Evolutionary conservation across 805 yeast genomes (phyloP), one percentile per base, ranked within the genome.

Genomic region (Candida sithepensis): DNA sequence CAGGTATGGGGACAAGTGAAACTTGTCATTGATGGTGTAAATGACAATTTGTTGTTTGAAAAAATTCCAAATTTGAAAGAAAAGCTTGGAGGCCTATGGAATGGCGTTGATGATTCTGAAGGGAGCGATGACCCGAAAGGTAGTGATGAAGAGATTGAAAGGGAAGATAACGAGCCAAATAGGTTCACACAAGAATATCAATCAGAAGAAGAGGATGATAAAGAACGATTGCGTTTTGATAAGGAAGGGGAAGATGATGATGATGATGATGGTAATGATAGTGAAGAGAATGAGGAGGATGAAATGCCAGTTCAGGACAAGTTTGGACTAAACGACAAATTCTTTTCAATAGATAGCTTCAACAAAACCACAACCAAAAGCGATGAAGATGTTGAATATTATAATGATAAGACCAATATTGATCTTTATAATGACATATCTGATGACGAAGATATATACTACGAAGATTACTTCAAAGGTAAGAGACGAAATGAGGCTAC

Each of bases 1-100:
- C 98, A 92, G 63, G 90, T 94, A 0, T 92, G 92, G 89, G 96
- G 92, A 47, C 98, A 92, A 67, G 84, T 88, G 2, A 88, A 87
- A 65, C 77, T 92, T 69, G 84, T 92, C 18, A 70, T 89, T 34
- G 97, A 90, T 49, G 85, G 84, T 7, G 85, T 85, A 12, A 81
- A 84, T 23, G 89, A 84, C 42, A 73, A 75, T 39, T 66, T 89
- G 32, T 61, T 87, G 61, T 74, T 72, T 46, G 78, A 73, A 18
- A 74, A 75, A 44, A 76, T 88, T 39, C 82, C 82, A 2, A 71
- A 68, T 33, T 59, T 84, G 48, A 77, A 70, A 52, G 68, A 67
- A 49, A 57, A 57, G 32, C 60, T 59, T 38, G 70, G 66, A 3
- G 57, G 51, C 39, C 39, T 14, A 14, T 45, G 34, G 3, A 43